Evolutionary conservation across 352 stramenopile genomes (phyloP), one percentile per base, ranked within the genome.

Genomic region (Pelagophyceae sp.): DNA sequence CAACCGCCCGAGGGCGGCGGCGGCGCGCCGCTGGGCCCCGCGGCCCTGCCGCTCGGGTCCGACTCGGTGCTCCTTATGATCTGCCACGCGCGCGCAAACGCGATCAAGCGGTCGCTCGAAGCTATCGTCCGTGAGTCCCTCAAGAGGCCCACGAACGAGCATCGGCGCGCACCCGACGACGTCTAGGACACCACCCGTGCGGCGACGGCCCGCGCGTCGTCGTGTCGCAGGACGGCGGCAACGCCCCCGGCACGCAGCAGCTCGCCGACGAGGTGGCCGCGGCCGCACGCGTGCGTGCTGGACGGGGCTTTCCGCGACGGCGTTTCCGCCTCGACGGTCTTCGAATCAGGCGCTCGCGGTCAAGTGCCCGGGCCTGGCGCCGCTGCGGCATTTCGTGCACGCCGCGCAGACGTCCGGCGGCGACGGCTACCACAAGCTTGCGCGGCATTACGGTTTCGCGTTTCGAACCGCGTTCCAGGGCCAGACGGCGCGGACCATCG

Each of bases 141-240:
- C 61, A 31, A 76, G 38, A 61, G 25, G 45, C 45, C 32, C 32
- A 32, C 40, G 64, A 51, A 64, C 69, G 23, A 45, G 40, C 1
- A 58, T 67, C 35, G 51, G 31, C 65, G 45, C 27, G 75, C 45
- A 19, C 64, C 64, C 35, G 61, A n/a, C n/a, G n/a, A n/a, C n/a
- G n/a, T n/a, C n/a, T 70, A 60, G 32, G 38, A 38, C 60, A 81
- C 67, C 60, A 82, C 78, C 65, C 76, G 31, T 86, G 82, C 79
- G 80, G 80, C 38, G 82, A 83, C 35, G 82, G 83, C 17, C 84
- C 87, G 50, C 85, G 87, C 17, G 81, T 94, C 29, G 78, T 94
- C 25, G 76, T 95, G 70, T 92, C 87, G 20, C 85, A 93, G 80
- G 90, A 95, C 84, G 89, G 89, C 45, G n/a, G 82, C 25, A 76